Percentiles rank a stretch among this genome's conserved stretches.
Conservation (phyloP, 1,284 basidiomycete genomes). For the Tylopilus sp. region DNA sequence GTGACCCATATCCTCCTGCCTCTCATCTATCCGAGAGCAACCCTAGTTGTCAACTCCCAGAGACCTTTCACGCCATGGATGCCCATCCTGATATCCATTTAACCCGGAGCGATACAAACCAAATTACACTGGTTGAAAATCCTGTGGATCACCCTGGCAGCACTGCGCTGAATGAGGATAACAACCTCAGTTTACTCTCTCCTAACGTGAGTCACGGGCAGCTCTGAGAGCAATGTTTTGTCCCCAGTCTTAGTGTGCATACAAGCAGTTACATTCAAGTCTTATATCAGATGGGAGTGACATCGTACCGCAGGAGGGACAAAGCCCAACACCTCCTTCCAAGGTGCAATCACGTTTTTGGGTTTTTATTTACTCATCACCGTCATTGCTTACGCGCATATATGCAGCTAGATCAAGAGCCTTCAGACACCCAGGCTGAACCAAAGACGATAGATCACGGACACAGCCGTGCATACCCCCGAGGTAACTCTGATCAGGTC, state of each 20-base stretch:
- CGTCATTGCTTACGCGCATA: constrained; percentile 19
- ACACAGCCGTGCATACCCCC: neutral
- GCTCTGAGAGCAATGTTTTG: neutral
- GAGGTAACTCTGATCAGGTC: neutral
- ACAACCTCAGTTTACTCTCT: neutral
- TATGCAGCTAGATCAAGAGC: constrained; percentile 13
- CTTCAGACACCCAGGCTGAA: neutral
- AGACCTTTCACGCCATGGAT: constrained; percentile 11
- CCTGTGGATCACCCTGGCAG: neutral
- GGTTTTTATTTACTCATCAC: neutral
- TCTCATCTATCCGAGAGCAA: neutral
- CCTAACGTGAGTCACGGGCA: constrained; percentile 8
- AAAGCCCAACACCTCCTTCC: neutral
- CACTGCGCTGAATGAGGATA: neutral
- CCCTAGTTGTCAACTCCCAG: neutral
- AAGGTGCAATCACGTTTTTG: constrained; percentile 9
- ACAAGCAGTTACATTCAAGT: constrained; percentile 10
- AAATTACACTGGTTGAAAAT: neutral
- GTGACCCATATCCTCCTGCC: constrained; percentile 10
- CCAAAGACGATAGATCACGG: neutral
- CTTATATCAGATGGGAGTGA: neutral
- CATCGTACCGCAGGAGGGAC: neutral
- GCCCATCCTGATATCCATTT: neutral
- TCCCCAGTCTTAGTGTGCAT: constrained; percentile 5
- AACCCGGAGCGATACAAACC: neutral